Conservation (phyloP, 1,139 yeast genomes). For the Meyerozyma sp. region DNA sequence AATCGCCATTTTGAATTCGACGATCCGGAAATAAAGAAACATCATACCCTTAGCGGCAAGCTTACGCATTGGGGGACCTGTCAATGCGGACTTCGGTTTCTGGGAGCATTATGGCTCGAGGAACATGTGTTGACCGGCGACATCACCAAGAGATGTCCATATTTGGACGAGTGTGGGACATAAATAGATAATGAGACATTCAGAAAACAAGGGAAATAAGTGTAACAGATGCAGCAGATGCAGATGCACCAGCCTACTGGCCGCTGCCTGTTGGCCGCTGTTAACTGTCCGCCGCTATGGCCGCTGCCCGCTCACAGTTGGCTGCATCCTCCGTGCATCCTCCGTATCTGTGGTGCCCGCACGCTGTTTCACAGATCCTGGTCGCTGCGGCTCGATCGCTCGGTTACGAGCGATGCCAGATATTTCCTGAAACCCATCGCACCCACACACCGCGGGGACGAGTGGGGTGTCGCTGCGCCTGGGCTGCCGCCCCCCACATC, state of each 20-base stretch:
- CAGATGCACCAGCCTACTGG: no score
- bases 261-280: no score
- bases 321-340: no score
- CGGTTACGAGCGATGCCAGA: background rate
- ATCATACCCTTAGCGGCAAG: slow-evolving; percentile 52
- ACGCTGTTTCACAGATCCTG: background rate
- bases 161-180: slow-evolving; percentile 9
- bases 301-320: no score
- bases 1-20: slow-evolving; percentile 59
- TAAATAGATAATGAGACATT: background rate
- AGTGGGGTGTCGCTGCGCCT: background rate
- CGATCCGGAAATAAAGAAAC: slow-evolving; percentile 40
- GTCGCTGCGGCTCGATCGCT: background rate
- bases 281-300: no score
- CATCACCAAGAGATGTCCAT: slow-evolving; percentile 23
- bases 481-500: background rate
- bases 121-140: slow-evolving; percentile 43
- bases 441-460: no score
- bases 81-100: slow-evolving; percentile 48
- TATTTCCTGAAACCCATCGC: background rate
- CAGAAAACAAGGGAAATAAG: no score
- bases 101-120: slow-evolving; percentile 54
- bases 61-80: slow-evolving; percentile 51
- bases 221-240: no score
- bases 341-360: background rate